These are phyloP conservation scores for Parachaetomium inaequale DNA, from an alignment of 495 filamentous ascomycete genomes.

Conservation along the genomic window DNA sequence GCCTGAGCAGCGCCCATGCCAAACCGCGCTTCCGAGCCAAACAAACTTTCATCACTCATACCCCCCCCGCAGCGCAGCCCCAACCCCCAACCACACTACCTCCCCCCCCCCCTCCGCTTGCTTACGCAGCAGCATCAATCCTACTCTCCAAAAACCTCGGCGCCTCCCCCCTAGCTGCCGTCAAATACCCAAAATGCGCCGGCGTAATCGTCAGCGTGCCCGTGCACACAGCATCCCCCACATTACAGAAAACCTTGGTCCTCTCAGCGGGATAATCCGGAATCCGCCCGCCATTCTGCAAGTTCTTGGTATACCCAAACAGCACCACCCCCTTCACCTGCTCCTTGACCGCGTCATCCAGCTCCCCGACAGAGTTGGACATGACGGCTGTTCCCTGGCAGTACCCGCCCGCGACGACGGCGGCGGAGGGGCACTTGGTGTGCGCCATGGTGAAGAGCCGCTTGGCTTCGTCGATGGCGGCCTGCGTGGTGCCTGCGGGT, in stretches of 20 bases:
- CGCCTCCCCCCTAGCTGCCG: not conserved
- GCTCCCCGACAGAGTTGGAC: constrained; percentile 45
- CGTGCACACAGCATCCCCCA: constrained; percentile 12
- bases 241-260: constrained; percentile 48
- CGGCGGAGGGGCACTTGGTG: constrained; percentile 35
- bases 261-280: constrained; percentile 44
- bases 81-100: not conserved
- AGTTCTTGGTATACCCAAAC: constrained; percentile 57
- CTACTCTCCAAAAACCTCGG: not conserved
- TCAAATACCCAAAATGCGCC: constrained; percentile 12
- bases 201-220: constrained; percentile 14
- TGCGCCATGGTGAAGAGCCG: constrained; percentile 34
- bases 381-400: constrained; percentile 56
- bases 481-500: constrained; percentile 32
- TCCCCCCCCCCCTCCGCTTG: too few relatives aligned
- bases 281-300: constrained; percentile 46
- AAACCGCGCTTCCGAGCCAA: not conserved
- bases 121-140: not conserved
- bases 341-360: constrained; percentile 39
- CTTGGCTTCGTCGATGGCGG: constrained; percentile 36
- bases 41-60: not conserved
- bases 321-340: constrained; percentile 54
- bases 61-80: not conserved
- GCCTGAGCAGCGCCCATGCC: not conserved
- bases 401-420: constrained; percentile 41